phyloP scores from a whole-genome alignment of 192 early-diverging fungal species.

The Entomortierella beljakovae region DNA sequence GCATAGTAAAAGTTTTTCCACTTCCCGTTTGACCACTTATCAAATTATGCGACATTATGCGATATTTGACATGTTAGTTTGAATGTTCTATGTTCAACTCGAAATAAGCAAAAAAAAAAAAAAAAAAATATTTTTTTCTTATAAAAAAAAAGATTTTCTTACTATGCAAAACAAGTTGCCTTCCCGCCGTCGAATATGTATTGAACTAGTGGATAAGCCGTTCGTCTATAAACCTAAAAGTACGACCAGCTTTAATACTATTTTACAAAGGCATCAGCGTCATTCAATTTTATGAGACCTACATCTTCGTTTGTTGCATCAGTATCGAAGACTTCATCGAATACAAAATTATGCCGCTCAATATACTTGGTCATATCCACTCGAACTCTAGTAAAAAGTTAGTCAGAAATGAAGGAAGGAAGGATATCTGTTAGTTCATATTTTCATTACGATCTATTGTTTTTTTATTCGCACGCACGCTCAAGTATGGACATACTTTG shows the following conservation, averaged over 20 bases:
- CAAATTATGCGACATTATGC: too few relatives aligned
- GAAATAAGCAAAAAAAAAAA: too few relatives aligned
- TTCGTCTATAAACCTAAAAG: constrained; percentile 79
- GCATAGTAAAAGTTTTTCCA: constrained; percentile 99
- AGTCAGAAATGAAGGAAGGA: background rate
- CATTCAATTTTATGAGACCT: constrained; percentile 3
- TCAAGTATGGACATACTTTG: constrained; percentile 73
- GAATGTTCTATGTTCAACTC: too few relatives aligned
- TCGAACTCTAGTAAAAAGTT: constrained; percentile 69
- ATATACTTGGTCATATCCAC: constrained; percentile 96
- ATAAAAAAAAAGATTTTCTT: constrained; percentile 52
- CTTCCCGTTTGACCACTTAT: constrained; percentile 94
- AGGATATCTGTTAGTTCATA: background rate
- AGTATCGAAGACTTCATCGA: constrained; percentile 97
- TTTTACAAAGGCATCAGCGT: too few relatives aligned
- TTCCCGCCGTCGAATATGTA: constrained; percentile 96
- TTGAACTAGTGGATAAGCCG: constrained; percentile 93
- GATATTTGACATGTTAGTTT: too few relatives aligned
- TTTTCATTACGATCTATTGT: too few relatives aligned
- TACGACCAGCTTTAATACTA: background rate
- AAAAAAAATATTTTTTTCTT: too few relatives aligned
- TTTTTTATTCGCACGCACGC: too few relatives aligned
- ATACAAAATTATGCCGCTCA: constrained; percentile 93
- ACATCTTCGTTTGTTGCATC: constrained; percentile 82
- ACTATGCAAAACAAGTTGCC: constrained; percentile 99